Base-by-base conservation (phyloP, 306 rosid species). In the Medicago ruthenica region DNA sequence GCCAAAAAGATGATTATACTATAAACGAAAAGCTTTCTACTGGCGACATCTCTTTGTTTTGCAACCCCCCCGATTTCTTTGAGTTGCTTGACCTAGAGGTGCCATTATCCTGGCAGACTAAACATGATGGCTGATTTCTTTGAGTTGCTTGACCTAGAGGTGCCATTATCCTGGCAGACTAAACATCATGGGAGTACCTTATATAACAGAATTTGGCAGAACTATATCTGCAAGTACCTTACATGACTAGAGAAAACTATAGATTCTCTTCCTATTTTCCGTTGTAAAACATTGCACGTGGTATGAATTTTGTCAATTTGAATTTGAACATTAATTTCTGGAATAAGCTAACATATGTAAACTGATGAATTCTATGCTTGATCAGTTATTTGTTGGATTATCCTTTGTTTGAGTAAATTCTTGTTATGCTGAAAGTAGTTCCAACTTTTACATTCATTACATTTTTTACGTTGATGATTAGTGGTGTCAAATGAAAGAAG, bases 11-110 rank as follows among this genome's bases (percentile, higher is more conserved):
- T 57, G 51, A 11, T 16, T 24, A 39, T 66, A 24, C 71, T 22
- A 4, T 74, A 61, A 79, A 70, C 13, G 83, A 69, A 20, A 77
- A 59, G 70, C 70, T 39, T 71, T 45, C 79, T 68, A 39, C 12
- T 0, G 21, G 67, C 34, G 70, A 75, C 6, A 6, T 3, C 31
- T 47, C 70, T 9, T 16, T 54, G 15, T 37, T 17, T 7, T 8
- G 8, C 6, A 74, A 78, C 8, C 40, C 50, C 17, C 12, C 7
- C 1, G 73, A 64, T 62, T 91, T 39, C 70, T 51, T 92, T 83
- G 97, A 92, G 87, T 77, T 92, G 76, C 16, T 0, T 69, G 97
- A 92, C 71, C 88, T 92, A 0, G 87, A 84, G 0, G 5, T 42
- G 3, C 89, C 91, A 13, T 34, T 81, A 60, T 36, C 31, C 16